Percentiles rank a stretch among this genome's conserved stretches.
Evolutionary conservation across 2,329 filamentous ascomycete species (phyloP).

Genomic region (Parafenestella ontariensis): DNA sequence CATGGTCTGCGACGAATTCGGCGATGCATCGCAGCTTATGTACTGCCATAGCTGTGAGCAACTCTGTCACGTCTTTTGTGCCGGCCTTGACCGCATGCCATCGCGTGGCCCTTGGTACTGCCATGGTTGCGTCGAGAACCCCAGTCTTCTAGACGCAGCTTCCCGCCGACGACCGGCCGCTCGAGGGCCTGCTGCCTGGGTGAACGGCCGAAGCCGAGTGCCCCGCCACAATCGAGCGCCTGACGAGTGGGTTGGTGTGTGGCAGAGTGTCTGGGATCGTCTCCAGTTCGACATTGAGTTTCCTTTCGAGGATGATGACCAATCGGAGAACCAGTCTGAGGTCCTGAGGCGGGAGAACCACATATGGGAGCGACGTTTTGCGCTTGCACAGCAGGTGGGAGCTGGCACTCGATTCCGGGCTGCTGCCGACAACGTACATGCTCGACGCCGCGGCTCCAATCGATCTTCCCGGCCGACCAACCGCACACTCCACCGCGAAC

Average conservation of each 20-base stretch:
- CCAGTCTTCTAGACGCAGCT: slow-evolving; percentile 48
- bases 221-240: slow-evolving; percentile 41
- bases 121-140: slow-evolving; percentile 70
- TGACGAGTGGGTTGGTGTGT: slow-evolving; percentile 72
- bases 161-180: slow-evolving; percentile 30
- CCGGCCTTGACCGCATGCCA: slow-evolving; percentile 80
- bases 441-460: slow-evolving; percentile 31
- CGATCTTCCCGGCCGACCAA: slow-evolving; percentile 51
- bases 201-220: slow-evolving; percentile 37
- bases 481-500: slow-evolving; percentile 40
- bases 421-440: slow-evolving; percentile 67
- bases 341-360: slow-evolving; percentile 65
- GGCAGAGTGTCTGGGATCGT: slow-evolving; percentile 87
- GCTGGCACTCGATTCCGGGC: slow-evolving; percentile 75
- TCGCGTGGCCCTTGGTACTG: slow-evolving; percentile 83
- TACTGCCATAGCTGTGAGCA: slow-evolving; percentile 92
- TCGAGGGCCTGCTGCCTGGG: slow-evolving; percentile 42
- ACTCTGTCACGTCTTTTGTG: slow-evolving; percentile 89
- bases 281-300: slow-evolving; percentile 82
- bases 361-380: slow-evolving; percentile 83
- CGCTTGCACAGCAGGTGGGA: slow-evolving; percentile 81
- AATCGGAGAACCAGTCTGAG: slow-evolving; percentile 64
- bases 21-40: slow-evolving; percentile 83
- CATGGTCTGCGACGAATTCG: slow-evolving; percentile 80
- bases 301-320: slow-evolving; percentile 74